phyloP scores from a whole-genome alignment of 1,139 yeast species.

The Nadsonia commutata region DNA sequence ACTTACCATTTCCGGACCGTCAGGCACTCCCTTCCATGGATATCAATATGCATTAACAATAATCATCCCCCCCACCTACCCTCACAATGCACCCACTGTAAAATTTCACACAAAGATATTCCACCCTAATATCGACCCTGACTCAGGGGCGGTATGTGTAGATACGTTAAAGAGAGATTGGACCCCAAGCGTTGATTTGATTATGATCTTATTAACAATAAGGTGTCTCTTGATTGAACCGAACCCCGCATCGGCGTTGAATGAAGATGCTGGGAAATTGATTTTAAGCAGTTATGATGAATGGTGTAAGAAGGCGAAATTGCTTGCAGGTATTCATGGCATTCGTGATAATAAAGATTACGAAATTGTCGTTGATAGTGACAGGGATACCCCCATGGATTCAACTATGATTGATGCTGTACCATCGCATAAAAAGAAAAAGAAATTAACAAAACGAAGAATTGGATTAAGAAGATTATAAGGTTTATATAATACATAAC shows the following conservation, averaged over 20 bases:
- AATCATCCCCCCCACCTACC: conserved; percentile 38
- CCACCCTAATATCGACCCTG: conserved; percentile 58
- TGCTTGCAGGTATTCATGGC: conserved; percentile 22
- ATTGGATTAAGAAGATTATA: neutral
- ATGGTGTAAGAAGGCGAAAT: conserved; percentile 18
- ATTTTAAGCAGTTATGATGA: conserved; percentile 19
- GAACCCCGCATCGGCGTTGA: conserved; percentile 23
- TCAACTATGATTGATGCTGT: neutral
- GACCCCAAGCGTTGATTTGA: conserved; percentile 36
- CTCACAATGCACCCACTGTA: conserved; percentile 48
- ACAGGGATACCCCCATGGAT: neutral
- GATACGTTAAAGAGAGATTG: conserved; percentile 56
- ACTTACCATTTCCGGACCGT: conserved; percentile 35
- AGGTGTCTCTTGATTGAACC: conserved; percentile 23
- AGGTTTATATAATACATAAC: neutral
- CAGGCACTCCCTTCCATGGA: conserved; percentile 35
- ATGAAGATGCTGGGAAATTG: conserved; percentile 23
- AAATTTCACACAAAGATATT: conserved; percentile 39
- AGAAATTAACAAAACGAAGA: neutral
- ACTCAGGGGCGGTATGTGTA: conserved; percentile 70
- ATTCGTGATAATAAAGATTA: too few relatives aligned
- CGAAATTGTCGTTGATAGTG: neutral
- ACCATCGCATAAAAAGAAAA: neutral
- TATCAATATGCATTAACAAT: conserved; percentile 43
- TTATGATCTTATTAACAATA: conserved; percentile 18